Base-by-base conservation (phyloP, 805 yeast species). In the Saccharomycopsis babjevae region DNA sequence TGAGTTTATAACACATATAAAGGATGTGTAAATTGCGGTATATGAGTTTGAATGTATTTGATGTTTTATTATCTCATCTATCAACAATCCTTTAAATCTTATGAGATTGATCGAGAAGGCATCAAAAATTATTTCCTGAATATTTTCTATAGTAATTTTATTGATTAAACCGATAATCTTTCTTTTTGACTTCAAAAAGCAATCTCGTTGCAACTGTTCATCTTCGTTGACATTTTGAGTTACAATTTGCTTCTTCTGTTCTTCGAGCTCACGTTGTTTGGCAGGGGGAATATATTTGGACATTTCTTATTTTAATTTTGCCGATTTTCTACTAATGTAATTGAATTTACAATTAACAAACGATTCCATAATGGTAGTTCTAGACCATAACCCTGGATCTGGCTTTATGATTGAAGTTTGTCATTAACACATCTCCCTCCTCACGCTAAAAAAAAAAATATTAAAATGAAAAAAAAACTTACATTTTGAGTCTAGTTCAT, bases 61-160 rank as follows among this genome's bases (percentile, higher is more conserved):
- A 0, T 80, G 77, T 56, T 77, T 77, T 79, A 88, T 81, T 1
- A 88, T 57, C 50, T 79, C 72, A 57, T 83, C 76, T n/a, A 81
- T 81, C 10, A 88, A 70, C 1, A 85, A 65, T 0, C 92, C 92
- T 38, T 77, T 73, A 0, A 86, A 92, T 57, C 89, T 72, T 1
- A 78, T 64, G 13, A 91, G 61, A 67, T 91, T 89, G 60, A 79
- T 68, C 54, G 75, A 70, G 68, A 88, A 82, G 3, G 89, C 69
- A 4, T 78, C 80, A 18, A 75, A 69, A 7, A 79, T 80, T 1
- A 79, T 74, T 1, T 71, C 73, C 59, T 77, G 77, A 32, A 89
- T 69, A 63, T 86, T 85, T 1, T 70, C 64, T 5, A 68, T 69
- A 61, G 76, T 76, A 1, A 80, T 76, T 57, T 74, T 76, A 64